Percentiles rank a stretch among this genome's conserved stretches.
These are phyloP conservation scores for Botrytis squamosa DNA, from an alignment of 2,329 filamentous ascomycete genomes.

Conservation along the genomic window DNA sequence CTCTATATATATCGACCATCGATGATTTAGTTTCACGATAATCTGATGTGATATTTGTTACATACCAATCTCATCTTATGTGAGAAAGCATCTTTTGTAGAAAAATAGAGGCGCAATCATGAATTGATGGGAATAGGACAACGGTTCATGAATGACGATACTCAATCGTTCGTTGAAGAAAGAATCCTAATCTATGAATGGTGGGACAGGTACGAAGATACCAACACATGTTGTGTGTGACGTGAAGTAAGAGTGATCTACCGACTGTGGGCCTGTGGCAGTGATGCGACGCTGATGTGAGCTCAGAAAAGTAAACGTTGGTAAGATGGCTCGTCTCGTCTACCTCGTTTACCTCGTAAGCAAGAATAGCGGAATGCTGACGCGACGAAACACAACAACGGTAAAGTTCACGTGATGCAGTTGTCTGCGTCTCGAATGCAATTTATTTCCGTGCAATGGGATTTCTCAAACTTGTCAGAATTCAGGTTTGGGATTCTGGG, in stretches of 20 bases:
- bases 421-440: background rate
- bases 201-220: background rate
- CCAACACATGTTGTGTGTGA: background rate
- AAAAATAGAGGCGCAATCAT: background rate
- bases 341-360: background rate
- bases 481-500: background rate
- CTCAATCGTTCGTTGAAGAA: background rate
- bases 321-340: background rate
- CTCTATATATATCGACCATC: too few relatives aligned
- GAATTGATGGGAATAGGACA: background rate
- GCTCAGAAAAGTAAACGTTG: background rate
- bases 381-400: background rate
- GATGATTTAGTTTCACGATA: background rate
- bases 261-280: background rate
- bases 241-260: background rate
- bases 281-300: background rate
- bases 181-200: background rate
- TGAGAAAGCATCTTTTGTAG: background rate
- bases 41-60: background rate
- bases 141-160: background rate
- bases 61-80: background rate
- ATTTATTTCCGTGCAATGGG: background rate
- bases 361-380: background rate
- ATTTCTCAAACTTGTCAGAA: background rate
- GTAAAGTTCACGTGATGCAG: background rate